Evolutionary conservation across 306 rosid genomes (phyloP).

Genomic region (Vachellia pachyceras): DNA sequence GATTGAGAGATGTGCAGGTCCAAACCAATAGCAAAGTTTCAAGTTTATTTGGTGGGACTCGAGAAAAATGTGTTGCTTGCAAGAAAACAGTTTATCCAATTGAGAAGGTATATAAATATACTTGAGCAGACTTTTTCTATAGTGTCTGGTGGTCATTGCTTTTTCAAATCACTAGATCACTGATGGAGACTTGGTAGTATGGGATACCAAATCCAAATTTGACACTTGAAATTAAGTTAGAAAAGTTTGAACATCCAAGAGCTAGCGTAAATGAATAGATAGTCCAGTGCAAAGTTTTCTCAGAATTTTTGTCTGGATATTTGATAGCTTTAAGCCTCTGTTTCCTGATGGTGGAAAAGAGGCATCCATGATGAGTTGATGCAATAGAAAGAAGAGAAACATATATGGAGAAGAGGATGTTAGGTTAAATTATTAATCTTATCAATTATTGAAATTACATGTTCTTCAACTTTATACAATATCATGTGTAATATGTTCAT

Average conservation of each 20-base stretch:
- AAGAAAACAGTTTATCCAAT: slow-evolving; percentile 87
- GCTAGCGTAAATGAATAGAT: slow-evolving; percentile 8
- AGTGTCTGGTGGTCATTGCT: background rate
- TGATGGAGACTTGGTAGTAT: no score
- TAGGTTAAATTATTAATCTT: background rate
- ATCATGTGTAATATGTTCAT: background rate
- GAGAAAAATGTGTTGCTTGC: slow-evolving; percentile 92
- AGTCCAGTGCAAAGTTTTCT: slow-evolving; percentile 1
- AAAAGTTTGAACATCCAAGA: slow-evolving; percentile 5
- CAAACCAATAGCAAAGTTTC: slow-evolving; percentile 69
- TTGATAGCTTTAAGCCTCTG: background rate
- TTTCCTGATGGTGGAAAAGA: slow-evolving; percentile 17
- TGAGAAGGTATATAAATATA: slow-evolving; percentile 68
- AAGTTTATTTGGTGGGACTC: slow-evolving; percentile 84
- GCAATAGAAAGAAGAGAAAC: background rate
- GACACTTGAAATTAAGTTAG: background rate
- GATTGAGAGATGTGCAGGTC: slow-evolving; percentile 48
- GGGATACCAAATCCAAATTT: background rate
- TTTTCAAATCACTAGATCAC: background rate
- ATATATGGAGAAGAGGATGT: slow-evolving; percentile 25
- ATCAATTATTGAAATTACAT: background rate
- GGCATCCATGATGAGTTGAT: background rate
- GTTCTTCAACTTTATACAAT: background rate
- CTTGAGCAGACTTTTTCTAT: background rate
- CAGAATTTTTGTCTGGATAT: background rate